phyloP scores from a whole-genome alignment of 768 basidiomycete genomes.

The Hypholoma sublateritium region DNA sequence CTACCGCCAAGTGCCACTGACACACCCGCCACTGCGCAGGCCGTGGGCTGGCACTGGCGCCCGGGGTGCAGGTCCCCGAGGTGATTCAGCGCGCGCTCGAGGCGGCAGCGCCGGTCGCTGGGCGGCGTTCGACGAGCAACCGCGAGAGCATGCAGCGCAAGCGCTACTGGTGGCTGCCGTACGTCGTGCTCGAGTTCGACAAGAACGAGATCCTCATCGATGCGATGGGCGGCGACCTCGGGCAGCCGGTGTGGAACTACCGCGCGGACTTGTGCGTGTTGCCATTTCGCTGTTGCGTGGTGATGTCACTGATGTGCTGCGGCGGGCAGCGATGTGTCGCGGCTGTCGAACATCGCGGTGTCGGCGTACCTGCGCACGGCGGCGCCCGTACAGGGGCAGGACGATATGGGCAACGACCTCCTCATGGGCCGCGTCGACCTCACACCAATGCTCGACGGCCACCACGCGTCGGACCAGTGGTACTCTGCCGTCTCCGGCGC shows the following conservation, averaged over 20 bases:
- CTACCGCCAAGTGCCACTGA: neutral
- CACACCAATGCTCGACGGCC: constrained; percentile 74
- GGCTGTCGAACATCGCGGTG: constrained; percentile 88
- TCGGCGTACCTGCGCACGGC: constrained; percentile 90
- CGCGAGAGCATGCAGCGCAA: constrained; percentile 91
- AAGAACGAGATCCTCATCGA: constrained; percentile 97
- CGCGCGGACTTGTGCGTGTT: constrained; percentile 86
- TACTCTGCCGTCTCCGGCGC: constrained; percentile 79
- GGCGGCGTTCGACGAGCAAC: constrained; percentile 57
- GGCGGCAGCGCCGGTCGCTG: constrained; percentile 48
- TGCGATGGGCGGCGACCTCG: constrained; percentile 91
- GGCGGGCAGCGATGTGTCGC: constrained; percentile 85
- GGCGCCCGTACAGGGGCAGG: constrained; percentile 66
- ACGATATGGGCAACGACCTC: constrained; percentile 97
- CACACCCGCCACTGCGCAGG: constrained; percentile 40
- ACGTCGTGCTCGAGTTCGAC: constrained; percentile 96
- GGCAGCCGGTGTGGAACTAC: constrained; percentile 93
- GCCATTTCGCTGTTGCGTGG: neutral
- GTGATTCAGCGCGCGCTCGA: constrained; percentile 83
- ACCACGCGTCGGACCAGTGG: constrained; percentile 92
- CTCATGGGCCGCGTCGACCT: constrained; percentile 93
- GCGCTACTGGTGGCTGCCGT: constrained; percentile 96
- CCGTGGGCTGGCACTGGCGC: constrained; percentile 78
- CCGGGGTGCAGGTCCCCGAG: constrained; percentile 77
- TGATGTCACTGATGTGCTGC: no score